These are phyloP conservation scores for Botryosphaeria dothidea DNA, from an alignment of 2,329 filamentous ascomycete genomes.

Conservation along the genomic window DNA sequence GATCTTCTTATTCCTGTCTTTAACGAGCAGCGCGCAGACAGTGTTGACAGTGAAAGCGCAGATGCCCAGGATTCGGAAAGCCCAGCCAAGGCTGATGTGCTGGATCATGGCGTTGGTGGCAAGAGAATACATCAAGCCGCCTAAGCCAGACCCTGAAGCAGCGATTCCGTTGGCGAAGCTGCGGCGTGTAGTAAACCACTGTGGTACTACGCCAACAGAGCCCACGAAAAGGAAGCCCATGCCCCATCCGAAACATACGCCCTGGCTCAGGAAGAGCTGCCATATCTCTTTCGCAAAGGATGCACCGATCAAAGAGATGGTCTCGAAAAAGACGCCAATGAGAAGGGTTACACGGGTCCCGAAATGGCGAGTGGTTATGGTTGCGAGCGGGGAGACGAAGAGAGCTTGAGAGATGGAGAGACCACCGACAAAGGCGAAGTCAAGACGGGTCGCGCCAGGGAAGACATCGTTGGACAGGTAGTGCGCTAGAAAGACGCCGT, in stretches of 20 bases:
- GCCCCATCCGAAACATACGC: constrained; percentile 73
- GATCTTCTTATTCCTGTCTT: constrained; percentile 65
- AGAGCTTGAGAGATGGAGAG: constrained; percentile 67
- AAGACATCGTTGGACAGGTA: constrained; percentile 69
- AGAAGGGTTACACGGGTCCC: constrained; percentile 67
- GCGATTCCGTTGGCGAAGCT: constrained; percentile 70
- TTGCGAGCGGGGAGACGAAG: constrained; percentile 68
- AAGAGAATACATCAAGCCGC: constrained; percentile 71
- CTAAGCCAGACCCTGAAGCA: constrained; percentile 71
- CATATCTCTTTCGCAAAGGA: constrained; percentile 69
- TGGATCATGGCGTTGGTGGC: constrained; percentile 69
- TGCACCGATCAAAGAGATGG: constrained; percentile 66
- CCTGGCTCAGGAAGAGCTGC: constrained; percentile 76
- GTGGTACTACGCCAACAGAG: constrained; percentile 66
- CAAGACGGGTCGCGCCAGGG: constrained; percentile 62
- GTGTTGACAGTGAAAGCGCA: constrained; percentile 63
- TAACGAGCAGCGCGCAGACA: constrained; percentile 62
- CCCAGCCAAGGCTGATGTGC: constrained; percentile 64
- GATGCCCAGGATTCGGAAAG: constrained; percentile 66
- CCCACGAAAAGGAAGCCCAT: constrained; percentile 77
- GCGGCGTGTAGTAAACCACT: constrained; percentile 71
- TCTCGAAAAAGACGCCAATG: constrained; percentile 65
- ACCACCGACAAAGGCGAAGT: constrained; percentile 77
- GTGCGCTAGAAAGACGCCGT: constrained; percentile 74
- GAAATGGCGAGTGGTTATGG: constrained; percentile 58